Evolutionary conservation across 352 stramenopile genomes (phyloP), one percentile per base, ranked within the genome.

Genomic region (Phytopythium mirpurense): DNA sequence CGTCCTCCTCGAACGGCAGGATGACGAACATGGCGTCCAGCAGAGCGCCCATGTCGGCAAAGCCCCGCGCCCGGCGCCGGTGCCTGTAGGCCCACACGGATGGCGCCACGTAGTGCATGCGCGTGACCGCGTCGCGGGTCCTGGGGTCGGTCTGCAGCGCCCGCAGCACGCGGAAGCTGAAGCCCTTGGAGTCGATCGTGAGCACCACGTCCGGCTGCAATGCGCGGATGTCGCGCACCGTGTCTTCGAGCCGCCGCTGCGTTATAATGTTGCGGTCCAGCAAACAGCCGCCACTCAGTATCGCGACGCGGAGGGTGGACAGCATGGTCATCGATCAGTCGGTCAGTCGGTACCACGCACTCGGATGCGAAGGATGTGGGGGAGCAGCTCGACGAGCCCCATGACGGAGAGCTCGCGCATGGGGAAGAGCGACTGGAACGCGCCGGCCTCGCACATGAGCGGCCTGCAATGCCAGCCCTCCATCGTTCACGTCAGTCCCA

Each of bases 141-240:
- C 58, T 37, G 3, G 49, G 51, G 19, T 72, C 59, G 0, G 26
- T 50, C n/a, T 73, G 60, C 10, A 91, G 51, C 24, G 59, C 61
- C 23, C 72, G 63, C 7, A 87, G 57, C 18, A 89, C 69, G 32
- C 78, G 72, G 54, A 90, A 88, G 10, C 63, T 73, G 57, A 91
- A 89, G 37, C 78, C 81, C 51, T 91, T 91, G 10, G 78, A 89
- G 64, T 91, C 81, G 53, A 91, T 86, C 10, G 81, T 84, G 21
- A 91, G 67, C 34, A 91, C 63, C n/a, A 88, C 49, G 31, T 88
- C 70, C 12, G 81, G 81, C 26, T 69, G 53, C 29, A 65, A 80
- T 6, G 48, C 47, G 1, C 67, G 40, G 51, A 91, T 88, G 51
- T 88, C 78, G 31, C 54, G 49, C 21, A 88, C 19, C 1, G 78